phyloP scores from a whole-genome alignment of 2,329 filamentous ascomycete species.

The Alternaria triticimaculans region DNA sequence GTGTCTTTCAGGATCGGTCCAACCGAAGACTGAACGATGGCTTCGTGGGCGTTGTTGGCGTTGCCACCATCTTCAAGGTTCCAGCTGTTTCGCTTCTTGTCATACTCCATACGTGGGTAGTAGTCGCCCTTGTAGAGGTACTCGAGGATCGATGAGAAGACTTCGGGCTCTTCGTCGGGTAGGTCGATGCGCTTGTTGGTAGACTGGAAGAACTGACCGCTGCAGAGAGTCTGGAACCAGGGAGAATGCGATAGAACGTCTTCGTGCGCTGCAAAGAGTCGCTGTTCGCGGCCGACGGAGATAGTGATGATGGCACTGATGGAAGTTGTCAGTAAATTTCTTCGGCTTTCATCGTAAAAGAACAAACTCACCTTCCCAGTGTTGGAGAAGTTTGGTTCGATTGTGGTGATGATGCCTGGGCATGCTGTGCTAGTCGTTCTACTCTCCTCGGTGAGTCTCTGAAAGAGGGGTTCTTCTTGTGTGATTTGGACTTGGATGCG shows the following conservation, averaged over 20 bases:
- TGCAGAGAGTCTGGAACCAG: constrained; percentile 74
- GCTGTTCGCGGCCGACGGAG: constrained; percentile 78
- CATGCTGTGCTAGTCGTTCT: constrained; percentile 45
- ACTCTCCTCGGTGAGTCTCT: constrained; percentile 43
- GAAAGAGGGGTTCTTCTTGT: constrained; percentile 49
- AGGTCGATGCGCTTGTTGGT: constrained; percentile 76
- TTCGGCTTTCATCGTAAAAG: not conserved
- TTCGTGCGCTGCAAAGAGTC: constrained; percentile 91
- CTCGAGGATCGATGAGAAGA: constrained; percentile 89
- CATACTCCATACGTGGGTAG: constrained; percentile 80
- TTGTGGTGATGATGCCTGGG: constrained; percentile 40
- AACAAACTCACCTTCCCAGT: constrained; percentile 43
- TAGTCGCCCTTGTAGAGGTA: constrained; percentile 96
- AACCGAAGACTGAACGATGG: constrained; percentile 66
- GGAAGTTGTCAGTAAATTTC: constrained; percentile 23
- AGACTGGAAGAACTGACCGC: constrained; percentile 67
- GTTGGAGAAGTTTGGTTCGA: constrained; percentile 47
- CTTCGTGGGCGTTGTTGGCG: constrained; percentile 47
- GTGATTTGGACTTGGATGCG: constrained; percentile 47
- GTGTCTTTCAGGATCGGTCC: constrained; percentile 83
- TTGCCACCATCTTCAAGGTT: constrained; percentile 71
- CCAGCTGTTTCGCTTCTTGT: constrained; percentile 81
- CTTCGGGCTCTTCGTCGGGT: constrained; percentile 85
- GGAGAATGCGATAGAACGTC: constrained; percentile 79
- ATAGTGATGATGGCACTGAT: constrained; percentile 73